Evolutionary conservation across 208 protist species (phyloP).

Genomic region (Strigomonas oncopelti): DNA sequence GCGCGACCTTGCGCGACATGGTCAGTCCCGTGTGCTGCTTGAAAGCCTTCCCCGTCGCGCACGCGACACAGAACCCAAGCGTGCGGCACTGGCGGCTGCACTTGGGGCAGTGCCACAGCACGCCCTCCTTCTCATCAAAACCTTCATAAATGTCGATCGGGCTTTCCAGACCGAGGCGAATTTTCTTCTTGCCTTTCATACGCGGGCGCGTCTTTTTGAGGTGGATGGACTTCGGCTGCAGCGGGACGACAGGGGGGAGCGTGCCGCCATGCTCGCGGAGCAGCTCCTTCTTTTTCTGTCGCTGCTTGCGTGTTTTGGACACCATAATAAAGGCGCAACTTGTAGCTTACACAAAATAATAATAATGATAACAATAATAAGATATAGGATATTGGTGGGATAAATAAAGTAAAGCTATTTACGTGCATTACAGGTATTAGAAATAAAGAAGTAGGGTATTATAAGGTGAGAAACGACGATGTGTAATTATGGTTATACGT

Average conservation of each 20-base stretch:
- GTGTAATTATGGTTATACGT: too few relatives aligned
- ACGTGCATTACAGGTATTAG: too few relatives aligned
- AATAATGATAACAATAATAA: not conserved
- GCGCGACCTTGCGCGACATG: conserved; percentile 34
- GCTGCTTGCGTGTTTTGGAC: conserved; percentile 84
- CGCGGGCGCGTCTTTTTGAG: conserved; percentile 84
- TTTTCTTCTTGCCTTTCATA: conserved; percentile 90
- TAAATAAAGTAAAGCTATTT: too few relatives aligned
- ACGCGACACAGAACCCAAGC: conserved; percentile 84
- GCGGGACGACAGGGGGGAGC: conserved; percentile 55
- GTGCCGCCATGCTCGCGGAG: conserved; percentile 66
- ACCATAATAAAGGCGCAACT: conserved; percentile 47
- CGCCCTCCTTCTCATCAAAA: conserved; percentile 80
- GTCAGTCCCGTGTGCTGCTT: conserved; percentile 50
- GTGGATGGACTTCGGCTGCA: conserved; percentile 73
- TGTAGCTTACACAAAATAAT: not conserved
- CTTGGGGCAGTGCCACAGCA: conserved; percentile 74
- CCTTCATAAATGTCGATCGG: conserved; percentile 82
- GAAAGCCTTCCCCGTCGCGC: conserved; percentile 63
- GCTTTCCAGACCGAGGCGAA: conserved; percentile 79
- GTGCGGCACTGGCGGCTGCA: conserved; percentile 70
- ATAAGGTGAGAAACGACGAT: too few relatives aligned
- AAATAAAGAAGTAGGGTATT: too few relatives aligned
- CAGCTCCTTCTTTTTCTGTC: conserved; percentile 71
- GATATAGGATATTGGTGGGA: not conserved